Evolutionary conservation across 192 early-diverging fungal species (phyloP).

Genomic region (Thamnidium elegans): DNA sequence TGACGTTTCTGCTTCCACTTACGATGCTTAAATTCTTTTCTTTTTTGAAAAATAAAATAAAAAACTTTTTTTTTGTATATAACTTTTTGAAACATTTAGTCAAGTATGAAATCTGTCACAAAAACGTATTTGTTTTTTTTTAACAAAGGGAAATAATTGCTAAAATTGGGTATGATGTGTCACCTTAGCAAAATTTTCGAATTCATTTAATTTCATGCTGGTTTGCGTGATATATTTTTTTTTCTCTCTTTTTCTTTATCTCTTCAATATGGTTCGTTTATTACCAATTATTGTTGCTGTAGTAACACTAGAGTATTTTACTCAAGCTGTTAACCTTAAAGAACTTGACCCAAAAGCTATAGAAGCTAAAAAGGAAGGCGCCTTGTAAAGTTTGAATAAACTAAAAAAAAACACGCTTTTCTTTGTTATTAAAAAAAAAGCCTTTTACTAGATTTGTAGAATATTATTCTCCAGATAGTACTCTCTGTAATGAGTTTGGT

Average conservation of each 20-base stretch:
- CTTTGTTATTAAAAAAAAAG: too few relatives aligned
- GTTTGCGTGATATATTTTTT: background rate
- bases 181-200: too few relatives aligned
- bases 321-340: background rate
- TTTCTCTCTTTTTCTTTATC: background rate
- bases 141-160: too few relatives aligned
- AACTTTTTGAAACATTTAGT: too few relatives aligned
- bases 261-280: constrained; percentile 8
- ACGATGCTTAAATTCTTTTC: constrained; percentile 46
- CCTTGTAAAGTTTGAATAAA: background rate
- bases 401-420: too few relatives aligned
- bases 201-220: too few relatives aligned
- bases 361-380: constrained; percentile 1
- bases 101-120: too few relatives aligned
- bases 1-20: constrained; percentile 53
- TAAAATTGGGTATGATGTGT: too few relatives aligned
- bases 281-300: background rate
- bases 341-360: background rate
- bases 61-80: too few relatives aligned
- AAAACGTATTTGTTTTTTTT: too few relatives aligned
- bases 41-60: too few relatives aligned
- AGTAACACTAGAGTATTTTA: background rate
- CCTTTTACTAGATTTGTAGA: constrained; percentile 7
- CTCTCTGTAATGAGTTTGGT: background rate
- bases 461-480: background rate